phyloP scores from a whole-genome alignment of 805 yeast species.

The Zygosaccharomyces rouxii region DNA sequence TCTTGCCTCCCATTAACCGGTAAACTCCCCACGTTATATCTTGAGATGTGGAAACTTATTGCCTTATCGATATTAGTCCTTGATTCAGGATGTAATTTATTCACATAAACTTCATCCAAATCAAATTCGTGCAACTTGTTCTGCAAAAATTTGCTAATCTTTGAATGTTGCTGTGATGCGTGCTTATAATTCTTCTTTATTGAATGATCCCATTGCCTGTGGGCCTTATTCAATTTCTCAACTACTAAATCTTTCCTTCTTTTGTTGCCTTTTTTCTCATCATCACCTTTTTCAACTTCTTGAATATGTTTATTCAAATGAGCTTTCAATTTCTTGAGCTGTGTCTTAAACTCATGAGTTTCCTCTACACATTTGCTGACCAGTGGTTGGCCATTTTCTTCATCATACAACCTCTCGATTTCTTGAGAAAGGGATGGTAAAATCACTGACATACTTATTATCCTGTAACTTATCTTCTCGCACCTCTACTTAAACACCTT shows the following conservation, averaged over 20 bases:
- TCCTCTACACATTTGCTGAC: slow-evolving; percentile 26
- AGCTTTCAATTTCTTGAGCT: slow-evolving; percentile 39
- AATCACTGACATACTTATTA: slow-evolving; percentile 17
- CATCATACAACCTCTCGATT: slow-evolving; percentile 19
- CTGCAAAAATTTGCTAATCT: slow-evolving; percentile 29
- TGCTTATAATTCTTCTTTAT: slow-evolving; percentile 29
- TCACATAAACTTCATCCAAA: slow-evolving; percentile 34
- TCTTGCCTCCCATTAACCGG: slow-evolving; percentile 30
- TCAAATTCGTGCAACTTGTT: slow-evolving; percentile 33
- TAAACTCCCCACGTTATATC: slow-evolving; percentile 43
- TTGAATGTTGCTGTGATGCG: slow-evolving; percentile 24
- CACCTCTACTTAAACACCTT: slow-evolving; percentile 77
- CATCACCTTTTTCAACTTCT: slow-evolving; percentile 19
- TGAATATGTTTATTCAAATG: slow-evolving; percentile 37
- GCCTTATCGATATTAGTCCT: slow-evolving; percentile 38
- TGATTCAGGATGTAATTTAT: slow-evolving; percentile 27
- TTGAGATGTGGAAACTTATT: slow-evolving; percentile 42
- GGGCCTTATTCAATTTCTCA: slow-evolving; percentile 30
- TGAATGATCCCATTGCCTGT: slow-evolving; percentile 32
- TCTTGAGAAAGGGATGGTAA: slow-evolving; percentile 20
- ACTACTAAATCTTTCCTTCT: slow-evolving; percentile 27
- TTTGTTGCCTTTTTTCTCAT: slow-evolving; percentile 18
- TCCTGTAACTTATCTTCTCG: slow-evolving; percentile 37
- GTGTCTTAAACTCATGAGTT: slow-evolving; percentile 37
- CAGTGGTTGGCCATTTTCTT: slow-evolving; percentile 16